Percentiles rank a stretch among this genome's conserved stretches.
Evolutionary conservation across 176 grass and related monocot genomes (phyloP).

Genomic region (Cenchrus americanus): DNA sequence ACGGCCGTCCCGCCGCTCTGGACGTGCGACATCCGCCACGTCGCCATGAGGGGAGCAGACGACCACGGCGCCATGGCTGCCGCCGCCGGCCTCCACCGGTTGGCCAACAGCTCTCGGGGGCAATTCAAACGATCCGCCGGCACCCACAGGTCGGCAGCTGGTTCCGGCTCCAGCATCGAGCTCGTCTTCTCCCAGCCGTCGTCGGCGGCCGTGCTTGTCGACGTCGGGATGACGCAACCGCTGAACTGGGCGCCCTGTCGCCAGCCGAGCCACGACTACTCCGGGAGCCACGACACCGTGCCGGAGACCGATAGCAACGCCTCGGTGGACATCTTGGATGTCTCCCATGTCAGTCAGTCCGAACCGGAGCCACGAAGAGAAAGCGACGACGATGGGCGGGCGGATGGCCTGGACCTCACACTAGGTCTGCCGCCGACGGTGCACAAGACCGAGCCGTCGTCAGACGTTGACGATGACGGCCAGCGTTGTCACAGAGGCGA

Average conservation of each 20-base stretch:
- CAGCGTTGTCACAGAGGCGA: conserved; percentile 7
- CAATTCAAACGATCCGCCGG: conserved; percentile 52
- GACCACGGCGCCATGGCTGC: not conserved
- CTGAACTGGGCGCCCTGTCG: conserved; percentile 32
- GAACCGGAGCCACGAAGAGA: conserved; percentile 34
- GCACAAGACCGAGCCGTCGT: conserved; percentile 25
- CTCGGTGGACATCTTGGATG: conserved; percentile 50
- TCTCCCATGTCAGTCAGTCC: conserved; percentile 65
- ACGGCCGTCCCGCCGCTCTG: conserved; percentile 24
- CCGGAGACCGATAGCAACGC: conserved; percentile 42
- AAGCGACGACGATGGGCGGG: not conserved
- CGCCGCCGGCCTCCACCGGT: conserved; percentile 40
- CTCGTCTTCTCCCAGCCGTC: conserved; percentile 33
- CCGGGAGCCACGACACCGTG: not conserved
- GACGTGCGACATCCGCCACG: conserved; percentile 58
- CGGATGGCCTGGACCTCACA: conserved; percentile 56
- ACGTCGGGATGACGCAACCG: conserved; percentile 28
- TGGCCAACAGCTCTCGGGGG: conserved; percentile 37
- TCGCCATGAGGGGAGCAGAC: conserved; percentile 7
- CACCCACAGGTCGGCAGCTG: not conserved
- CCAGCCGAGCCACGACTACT: conserved; percentile 39
- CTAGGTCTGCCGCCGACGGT: conserved; percentile 39
- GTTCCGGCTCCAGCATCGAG: not conserved
- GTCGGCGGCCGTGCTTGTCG: not conserved
- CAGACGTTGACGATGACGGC: not conserved